Conservation (phyloP, 108 stramenopile species). For the Cyclostephanos invisitatus region DNA sequence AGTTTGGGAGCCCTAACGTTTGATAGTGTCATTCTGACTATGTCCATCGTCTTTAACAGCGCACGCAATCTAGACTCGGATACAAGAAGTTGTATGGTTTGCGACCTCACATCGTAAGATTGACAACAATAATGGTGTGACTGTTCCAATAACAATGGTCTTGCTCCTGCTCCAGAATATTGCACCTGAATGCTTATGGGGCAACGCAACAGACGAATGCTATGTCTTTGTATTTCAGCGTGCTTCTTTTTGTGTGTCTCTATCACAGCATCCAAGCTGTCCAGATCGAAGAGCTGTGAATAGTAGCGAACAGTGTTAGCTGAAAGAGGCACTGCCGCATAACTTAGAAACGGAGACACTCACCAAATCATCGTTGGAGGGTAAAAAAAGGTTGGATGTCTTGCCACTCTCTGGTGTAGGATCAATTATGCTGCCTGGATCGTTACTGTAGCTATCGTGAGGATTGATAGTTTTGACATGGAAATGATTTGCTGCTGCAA, state of each 20-base stretch:
- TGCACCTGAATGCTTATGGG: background rate
- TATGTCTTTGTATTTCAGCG: background rate
- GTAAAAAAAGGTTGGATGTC: background rate
- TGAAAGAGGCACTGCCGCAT: background rate
- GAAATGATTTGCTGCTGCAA: slow-evolving; percentile 3
- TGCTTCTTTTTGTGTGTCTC: background rate
- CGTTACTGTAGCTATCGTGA: background rate
- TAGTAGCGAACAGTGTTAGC: slow-evolving; percentile 1
- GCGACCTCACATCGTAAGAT: slow-evolving; percentile 1
- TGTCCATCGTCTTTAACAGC: background rate
- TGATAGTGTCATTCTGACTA: background rate
- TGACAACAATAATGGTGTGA: background rate
- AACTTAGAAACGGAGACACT: slow-evolving; percentile 1
- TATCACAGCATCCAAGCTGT: slow-evolving; percentile 1
- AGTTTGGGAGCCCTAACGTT: background rate
- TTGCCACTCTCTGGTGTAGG: background rate
- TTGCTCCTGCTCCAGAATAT: background rate
- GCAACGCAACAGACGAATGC: background rate
- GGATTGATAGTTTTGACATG: slow-evolving; percentile 7
- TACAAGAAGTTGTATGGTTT: slow-evolving; percentile 22
- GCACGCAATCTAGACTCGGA: slow-evolving; percentile 31
- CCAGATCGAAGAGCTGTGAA: background rate
- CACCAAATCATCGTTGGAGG: slow-evolving; percentile 1
- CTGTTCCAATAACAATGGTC: background rate
- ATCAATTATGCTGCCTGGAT: background rate